Evolutionary conservation across 2,329 filamentous ascomycete genomes (phyloP).

Genomic region (Zymoseptoria pseudotritici): DNA sequence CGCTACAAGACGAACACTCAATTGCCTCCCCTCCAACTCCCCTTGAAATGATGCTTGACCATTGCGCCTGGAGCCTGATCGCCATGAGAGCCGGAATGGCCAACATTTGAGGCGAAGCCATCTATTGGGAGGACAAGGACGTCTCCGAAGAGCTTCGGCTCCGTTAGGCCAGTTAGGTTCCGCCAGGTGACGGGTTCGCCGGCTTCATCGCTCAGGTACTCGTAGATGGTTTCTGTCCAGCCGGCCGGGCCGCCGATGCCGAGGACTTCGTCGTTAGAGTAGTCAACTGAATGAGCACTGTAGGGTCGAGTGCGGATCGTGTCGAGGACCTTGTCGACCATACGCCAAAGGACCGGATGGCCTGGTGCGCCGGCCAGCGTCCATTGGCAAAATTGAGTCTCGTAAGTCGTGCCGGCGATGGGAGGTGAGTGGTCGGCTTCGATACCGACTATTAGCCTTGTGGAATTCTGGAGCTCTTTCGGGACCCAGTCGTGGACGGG

Average conservation of each 20-base stretch:
- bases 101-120: conserved; percentile 84
- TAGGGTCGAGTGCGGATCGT: conserved; percentile 64
- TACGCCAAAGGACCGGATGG: conserved; percentile 79
- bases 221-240: conserved; percentile 87
- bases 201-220: conserved; percentile 82
- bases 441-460: conserved; percentile 86
- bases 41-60: too few relatives aligned
- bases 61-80: too few relatives aligned
- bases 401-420: conserved; percentile 94
- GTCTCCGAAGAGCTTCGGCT: conserved; percentile 79
- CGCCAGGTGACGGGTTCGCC: conserved; percentile 68
- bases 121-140: conserved; percentile 90
- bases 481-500: conserved; percentile 84
- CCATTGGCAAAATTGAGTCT: conserved; percentile 98
- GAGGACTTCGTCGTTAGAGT: conserved; percentile 38
- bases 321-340: conserved; percentile 75
- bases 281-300: conserved; percentile 52
- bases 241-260: conserved; percentile 88
- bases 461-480: conserved; percentile 61
- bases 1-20: too few relatives aligned
- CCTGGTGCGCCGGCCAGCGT: conserved; percentile 92
- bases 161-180: conserved; percentile 80
- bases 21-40: too few relatives aligned
- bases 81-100: conserved; percentile 67
- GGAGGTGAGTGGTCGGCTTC: conserved; percentile 87